These are phyloP conservation scores for Stagonosporopsis rhizophila DNA, from an alignment of 2,329 filamentous ascomycete genomes.

Conservation along the genomic window DNA sequence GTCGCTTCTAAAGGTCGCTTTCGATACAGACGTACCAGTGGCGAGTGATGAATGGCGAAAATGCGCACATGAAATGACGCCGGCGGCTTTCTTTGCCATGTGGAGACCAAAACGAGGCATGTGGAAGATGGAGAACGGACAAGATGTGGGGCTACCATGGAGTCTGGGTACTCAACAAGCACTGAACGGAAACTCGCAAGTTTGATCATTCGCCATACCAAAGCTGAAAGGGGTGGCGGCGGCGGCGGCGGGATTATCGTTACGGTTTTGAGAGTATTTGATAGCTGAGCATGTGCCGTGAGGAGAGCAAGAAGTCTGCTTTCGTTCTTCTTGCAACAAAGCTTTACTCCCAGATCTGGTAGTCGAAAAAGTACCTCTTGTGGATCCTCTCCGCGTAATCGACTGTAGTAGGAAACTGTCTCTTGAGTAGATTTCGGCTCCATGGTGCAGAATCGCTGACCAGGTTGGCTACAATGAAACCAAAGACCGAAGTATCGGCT, in stretches of 20 bases:
- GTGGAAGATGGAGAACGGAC: conserved; percentile 21
- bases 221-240: neutral
- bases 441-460: conserved; percentile 61
- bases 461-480: conserved; percentile 62
- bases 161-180: conserved; percentile 12
- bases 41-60: conserved; percentile 43
- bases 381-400: conserved; percentile 67
- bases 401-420: conserved; percentile 56
- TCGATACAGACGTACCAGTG: conserved; percentile 35
- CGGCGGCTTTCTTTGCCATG: conserved; percentile 40
- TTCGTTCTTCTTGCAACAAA: neutral
- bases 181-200: neutral
- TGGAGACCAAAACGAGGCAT: conserved; percentile 41
- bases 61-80: conserved; percentile 44
- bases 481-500: conserved; percentile 64
- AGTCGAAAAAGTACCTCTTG: conserved; percentile 64
- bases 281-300: neutral
- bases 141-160: conserved; percentile 35
- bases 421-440: conserved; percentile 55
- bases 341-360: conserved; percentile 51
- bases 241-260: neutral
- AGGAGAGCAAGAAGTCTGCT: neutral
- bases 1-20: conserved; percentile 38
- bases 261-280: neutral
- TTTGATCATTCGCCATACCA: neutral